These are phyloP conservation scores for Cutaneotrichosporon spelunceum DNA, from an alignment of 1,284 basidiomycete species.

Conservation along the genomic window DNA sequence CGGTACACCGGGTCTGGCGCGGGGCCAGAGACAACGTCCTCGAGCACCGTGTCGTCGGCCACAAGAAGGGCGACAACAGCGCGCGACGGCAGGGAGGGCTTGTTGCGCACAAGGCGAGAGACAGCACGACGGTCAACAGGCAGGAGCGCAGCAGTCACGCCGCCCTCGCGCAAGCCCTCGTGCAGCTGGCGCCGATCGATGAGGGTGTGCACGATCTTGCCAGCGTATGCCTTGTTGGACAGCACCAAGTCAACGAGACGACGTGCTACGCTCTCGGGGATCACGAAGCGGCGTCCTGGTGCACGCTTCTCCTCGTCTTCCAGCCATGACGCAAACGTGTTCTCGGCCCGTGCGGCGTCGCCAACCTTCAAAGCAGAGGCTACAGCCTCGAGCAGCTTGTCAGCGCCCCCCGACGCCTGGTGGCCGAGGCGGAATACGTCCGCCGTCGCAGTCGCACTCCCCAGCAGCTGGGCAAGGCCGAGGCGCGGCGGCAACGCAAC, in stretches of 20 bases:
- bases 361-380: constrained; percentile 6
- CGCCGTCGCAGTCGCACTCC: constrained; percentile 28
- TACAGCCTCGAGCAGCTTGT: constrained; percentile 18
- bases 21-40: constrained; percentile 32
- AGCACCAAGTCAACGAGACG: constrained; percentile 28
- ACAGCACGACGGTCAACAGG: constrained; percentile 30
- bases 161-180: constrained; percentile 36
- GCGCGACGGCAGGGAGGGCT: constrained; percentile 36
- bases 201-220: constrained; percentile 32
- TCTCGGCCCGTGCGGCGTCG: constrained; percentile 21
- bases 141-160: constrained; percentile 28
- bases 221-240: constrained; percentile 29
- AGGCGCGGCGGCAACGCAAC: constrained; percentile 37
- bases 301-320: constrained; percentile 19
- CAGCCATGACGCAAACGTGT: constrained; percentile 21
- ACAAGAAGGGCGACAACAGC: constrained; percentile 35
- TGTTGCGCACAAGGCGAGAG: constrained; percentile 18
- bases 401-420: not conserved
- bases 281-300: constrained; percentile 1
- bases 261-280: constrained; percentile 15
- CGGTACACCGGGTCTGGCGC: constrained; percentile 44
- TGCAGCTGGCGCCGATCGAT: constrained; percentile 31
- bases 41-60: constrained; percentile 28
- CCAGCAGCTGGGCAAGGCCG: constrained; percentile 39
- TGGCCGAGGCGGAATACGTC: constrained; percentile 22